Base-by-base conservation (phyloP, 73 alveolate species). In the Paramecium pentaurelia region DNA sequence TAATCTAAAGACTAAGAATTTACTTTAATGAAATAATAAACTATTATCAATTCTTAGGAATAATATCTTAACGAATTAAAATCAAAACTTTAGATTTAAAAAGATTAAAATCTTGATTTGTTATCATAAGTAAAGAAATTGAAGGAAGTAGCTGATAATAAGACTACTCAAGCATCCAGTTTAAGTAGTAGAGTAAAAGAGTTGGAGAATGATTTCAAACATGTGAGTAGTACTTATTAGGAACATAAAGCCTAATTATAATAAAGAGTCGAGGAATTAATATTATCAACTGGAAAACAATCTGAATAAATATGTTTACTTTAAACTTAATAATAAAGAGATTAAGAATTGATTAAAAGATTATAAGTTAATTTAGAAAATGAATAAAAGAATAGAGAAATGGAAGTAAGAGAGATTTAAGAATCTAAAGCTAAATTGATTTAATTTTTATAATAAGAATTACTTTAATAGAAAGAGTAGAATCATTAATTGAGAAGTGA, bases 1-100 rank as follows among this genome's bases (percentile, higher is more conserved):
- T 75, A 75, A 75, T 75, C 88, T 0, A 75, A 75, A 16, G 88
- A 75, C 60, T 75, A 75, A 37, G 88, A 75, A 37, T 75, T 75
- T 40, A 75, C 88, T 75, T 32, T 75, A 32, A 37, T 75, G 60
- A 75, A 75, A 40, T 75, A 75, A 75, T 38, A 75, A 75, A 45
- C 88, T 16, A 40, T 75, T 20, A 75, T 75, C 14, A 75, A 37
- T 6, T 75, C 88, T 27, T 40, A 75, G 16, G 88, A 75, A 40
- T 37, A 30, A 37, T 45, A 75, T 75, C 37, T 75, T 4, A 75
- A 34, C 5, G 88, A 75, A 22, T 37, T 75, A 0, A 75, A 40
- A 37, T 34, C 18, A 34, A 75, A 75, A 14, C 60, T 75, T 16
- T 36, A 75, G 40, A 11, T 32, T 14, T 34, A 34, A 22, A 75